Evolutionary conservation across 805 yeast genomes (phyloP), one percentile per base, ranked within the genome.

Genomic region (Candida xiaguanensis): DNA sequence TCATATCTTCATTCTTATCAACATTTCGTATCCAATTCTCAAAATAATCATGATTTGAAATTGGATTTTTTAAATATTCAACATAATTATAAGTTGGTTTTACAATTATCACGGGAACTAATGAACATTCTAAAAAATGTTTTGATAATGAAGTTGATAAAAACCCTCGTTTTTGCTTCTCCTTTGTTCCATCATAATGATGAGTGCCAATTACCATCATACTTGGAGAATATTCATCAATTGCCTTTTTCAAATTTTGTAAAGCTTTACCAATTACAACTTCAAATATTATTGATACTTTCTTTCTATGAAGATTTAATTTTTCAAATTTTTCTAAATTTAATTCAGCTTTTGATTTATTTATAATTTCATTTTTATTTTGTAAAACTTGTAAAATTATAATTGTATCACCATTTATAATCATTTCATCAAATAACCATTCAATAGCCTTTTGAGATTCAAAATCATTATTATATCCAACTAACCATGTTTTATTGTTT

Each of bases 351-450:
- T 46, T 41, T 2, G 35, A 36, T 26, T 52, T 56, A 47, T 69
- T 65, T 12, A 68, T 63, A 3, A 33, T 28, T 17, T 43, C 46
- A 43, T 52, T 31, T 43, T 63, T 66, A 31, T 63, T 70, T 42
- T 67, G 71, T 40, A 67, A 49, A 5, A 67, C 74, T 41, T 66
- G 72, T 12, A 69, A 48, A 5, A 68, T 58, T 9, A 69, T 55
- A 11, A 69, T 52, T 12, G 74, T 66, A 46, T 69, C 74, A 11
- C 74, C 74, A 51, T 64, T 53, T 19, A 67, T 53, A 9, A 65
- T 56, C 64, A 69, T 58, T 46, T 69, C 72, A 42, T 66, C 71
- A 47, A 69, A 63, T 22, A 67, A 52, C 74, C 74, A 69, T 39
- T 64, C 67, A 16, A 67, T 61, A 4, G 74, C 73, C 39, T 53